Conservation (phyloP, 2,329 filamentous ascomycete genomes). For the Geosmithia putterillii region DNA sequence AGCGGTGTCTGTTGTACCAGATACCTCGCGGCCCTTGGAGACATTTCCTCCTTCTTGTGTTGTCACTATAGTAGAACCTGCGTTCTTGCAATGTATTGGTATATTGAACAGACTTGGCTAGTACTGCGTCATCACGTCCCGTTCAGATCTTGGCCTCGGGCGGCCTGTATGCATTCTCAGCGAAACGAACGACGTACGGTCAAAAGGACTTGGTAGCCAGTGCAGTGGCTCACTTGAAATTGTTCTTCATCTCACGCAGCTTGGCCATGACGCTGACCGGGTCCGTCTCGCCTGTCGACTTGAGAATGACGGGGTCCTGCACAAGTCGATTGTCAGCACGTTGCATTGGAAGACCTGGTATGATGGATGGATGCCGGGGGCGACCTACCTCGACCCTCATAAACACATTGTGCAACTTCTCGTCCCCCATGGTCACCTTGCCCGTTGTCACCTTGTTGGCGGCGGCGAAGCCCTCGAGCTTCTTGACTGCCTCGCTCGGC, state of each 20-base stretch:
- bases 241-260: constrained; percentile 85
- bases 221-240: constrained; percentile 39
- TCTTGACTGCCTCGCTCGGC: constrained; percentile 63
- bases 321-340: background rate
- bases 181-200: background rate
- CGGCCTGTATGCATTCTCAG: constrained; percentile 3
- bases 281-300: constrained; percentile 68
- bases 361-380: too few relatives aligned
- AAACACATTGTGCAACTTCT: constrained; percentile 97
- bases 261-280: constrained; percentile 76
- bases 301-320: constrained; percentile 72
- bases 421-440: constrained; percentile 91
- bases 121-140: background rate
- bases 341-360: too few relatives aligned
- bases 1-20: constrained; percentile 12
- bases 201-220: background rate
- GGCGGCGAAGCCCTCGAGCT: constrained; percentile 64
- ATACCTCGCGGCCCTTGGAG: constrained; percentile 22
- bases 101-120: background rate
- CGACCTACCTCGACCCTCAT: constrained; percentile 69
- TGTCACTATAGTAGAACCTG: too few relatives aligned
- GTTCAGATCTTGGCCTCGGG: constrained; percentile 18
- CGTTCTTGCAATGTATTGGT: too few relatives aligned
- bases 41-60: constrained; percentile 10
- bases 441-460: constrained; percentile 82